Evolutionary conservation across 352 stramenopile genomes (phyloP).

Genomic region (Lagenidium giganteum): DNA sequence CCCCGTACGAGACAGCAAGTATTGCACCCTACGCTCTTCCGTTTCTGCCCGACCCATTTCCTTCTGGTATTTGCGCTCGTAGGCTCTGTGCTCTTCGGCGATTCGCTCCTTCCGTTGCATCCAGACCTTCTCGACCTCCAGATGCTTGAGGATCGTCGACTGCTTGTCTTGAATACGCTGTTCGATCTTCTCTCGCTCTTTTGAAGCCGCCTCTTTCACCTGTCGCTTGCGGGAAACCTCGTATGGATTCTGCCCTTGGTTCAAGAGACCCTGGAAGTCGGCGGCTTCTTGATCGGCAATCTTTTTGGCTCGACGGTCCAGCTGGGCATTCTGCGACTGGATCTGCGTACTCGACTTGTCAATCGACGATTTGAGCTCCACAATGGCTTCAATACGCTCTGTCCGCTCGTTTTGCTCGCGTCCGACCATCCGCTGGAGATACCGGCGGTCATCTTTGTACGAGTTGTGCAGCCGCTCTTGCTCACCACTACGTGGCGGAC

Average conservation of each 20-base stretch:
- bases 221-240: slow-evolving; percentile 49
- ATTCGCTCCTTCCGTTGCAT: slow-evolving; percentile 32
- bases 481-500: slow-evolving; percentile 16
- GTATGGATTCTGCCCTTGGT: slow-evolving; percentile 75
- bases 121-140: slow-evolving; percentile 47
- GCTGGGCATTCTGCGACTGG: slow-evolving; percentile 33
- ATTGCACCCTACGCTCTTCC: slow-evolving; percentile 48
- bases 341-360: slow-evolving; percentile 39
- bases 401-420: slow-evolving; percentile 22
- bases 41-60: slow-evolving; percentile 53
- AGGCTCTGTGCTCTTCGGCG: slow-evolving; percentile 31
- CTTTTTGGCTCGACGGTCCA: slow-evolving; percentile 20
- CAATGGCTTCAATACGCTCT: slow-evolving; percentile 37
- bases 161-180: slow-evolving; percentile 49
- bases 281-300: slow-evolving; percentile 25
- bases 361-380: slow-evolving; percentile 55
- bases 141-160: slow-evolving; percentile 32
- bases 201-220: slow-evolving; percentile 27
- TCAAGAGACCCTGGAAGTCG: slow-evolving; percentile 45
- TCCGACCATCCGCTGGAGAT: slow-evolving; percentile 40
- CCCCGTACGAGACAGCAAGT: slow-evolving; percentile 47
- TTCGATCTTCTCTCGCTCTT: slow-evolving; percentile 36
- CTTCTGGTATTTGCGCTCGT: slow-evolving; percentile 63
- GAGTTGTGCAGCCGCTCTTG: slow-evolving; percentile 44
- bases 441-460: slow-evolving; percentile 37